Evolutionary conservation across 768 basidiomycete genomes (phyloP).

Genomic region (Gloeophyllum trabeum): DNA sequence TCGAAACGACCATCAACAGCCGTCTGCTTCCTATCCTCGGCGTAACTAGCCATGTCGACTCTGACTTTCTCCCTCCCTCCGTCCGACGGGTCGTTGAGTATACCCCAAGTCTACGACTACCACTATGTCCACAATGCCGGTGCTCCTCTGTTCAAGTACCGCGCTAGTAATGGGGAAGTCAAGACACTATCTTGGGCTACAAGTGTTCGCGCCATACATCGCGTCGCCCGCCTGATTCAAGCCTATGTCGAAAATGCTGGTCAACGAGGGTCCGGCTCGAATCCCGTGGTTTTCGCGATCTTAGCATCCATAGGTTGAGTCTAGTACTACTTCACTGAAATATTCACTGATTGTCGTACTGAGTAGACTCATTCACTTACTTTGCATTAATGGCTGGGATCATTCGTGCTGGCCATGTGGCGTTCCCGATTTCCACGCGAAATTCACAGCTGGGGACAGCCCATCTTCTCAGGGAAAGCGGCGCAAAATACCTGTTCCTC

Average conservation of each 20-base stretch:
- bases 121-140: constrained; percentile 16
- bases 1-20: too few species aligned
- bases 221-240: constrained; percentile 12
- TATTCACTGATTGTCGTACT: background rate
- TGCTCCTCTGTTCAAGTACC: constrained; percentile 21
- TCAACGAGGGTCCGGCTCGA: background rate
- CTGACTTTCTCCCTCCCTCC: constrained; percentile 21
- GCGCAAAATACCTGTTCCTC: constrained; percentile 12
- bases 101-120: constrained; percentile 25
- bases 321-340: background rate
- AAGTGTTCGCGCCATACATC: constrained; percentile 15
- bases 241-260: constrained; percentile 2
- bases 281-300: constrained; percentile 15
- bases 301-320: constrained; percentile 14
- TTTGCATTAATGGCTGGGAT: constrained; percentile 13
- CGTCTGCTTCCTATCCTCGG: too few species aligned
- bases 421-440: constrained; percentile 23
- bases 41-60: too few species aligned
- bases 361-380: constrained; percentile 22
- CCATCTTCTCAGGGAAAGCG: constrained; percentile 18
- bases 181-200: constrained; percentile 16
- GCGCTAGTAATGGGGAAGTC: constrained; percentile 6
- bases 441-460: constrained; percentile 23
- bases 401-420: constrained; percentile 12
- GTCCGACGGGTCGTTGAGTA: constrained; percentile 18